Percentiles rank a stretch among this genome's conserved stretches.
Conservation (phyloP, 2,329 filamentous ascomycete species). For the Drechslera avenae region DNA sequence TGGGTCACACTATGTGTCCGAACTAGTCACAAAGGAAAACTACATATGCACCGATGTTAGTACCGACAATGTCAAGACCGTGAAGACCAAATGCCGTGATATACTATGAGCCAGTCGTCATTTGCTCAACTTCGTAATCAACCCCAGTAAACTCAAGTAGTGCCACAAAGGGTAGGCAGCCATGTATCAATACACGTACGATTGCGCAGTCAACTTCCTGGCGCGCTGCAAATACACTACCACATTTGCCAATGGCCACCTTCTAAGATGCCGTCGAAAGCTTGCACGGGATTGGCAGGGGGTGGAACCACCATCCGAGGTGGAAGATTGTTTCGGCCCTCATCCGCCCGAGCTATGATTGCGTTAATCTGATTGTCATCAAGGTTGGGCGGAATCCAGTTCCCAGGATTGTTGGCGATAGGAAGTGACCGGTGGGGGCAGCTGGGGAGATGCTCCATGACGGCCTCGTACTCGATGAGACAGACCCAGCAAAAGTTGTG, state of each 20-base stretch:
- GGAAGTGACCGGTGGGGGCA: slow-evolving; percentile 15
- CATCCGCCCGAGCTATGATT: slow-evolving; percentile 5
- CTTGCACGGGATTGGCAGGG: background rate
- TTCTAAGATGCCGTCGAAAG: too few relatives aligned
- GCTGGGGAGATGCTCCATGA: slow-evolving; percentile 6
- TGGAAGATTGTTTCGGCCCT: background rate
- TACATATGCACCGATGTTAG: background rate
- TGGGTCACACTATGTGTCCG: background rate
- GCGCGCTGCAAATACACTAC: too few relatives aligned
- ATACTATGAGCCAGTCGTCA: background rate
- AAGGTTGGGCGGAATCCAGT: slow-evolving; percentile 15
- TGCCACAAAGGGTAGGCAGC: background rate
- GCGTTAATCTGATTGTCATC: slow-evolving; percentile 10
- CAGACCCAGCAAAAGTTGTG: slow-evolving; percentile 34
- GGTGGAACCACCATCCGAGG: background rate
- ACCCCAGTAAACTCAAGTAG: background rate
- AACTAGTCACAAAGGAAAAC: background rate
- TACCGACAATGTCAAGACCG: background rate
- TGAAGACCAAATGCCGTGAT: background rate
- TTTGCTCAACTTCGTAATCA: background rate
- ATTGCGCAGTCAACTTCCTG: too few relatives aligned
- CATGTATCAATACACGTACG: too few relatives aligned
- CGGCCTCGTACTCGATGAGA: slow-evolving; percentile 10
- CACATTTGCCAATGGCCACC: too few relatives aligned
- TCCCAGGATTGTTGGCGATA: slow-evolving; percentile 20